Percentiles rank a stretch among this genome's conserved stretches.
These are phyloP conservation scores for Boletellus ananiceps DNA, from an alignment of 768 basidiomycete genomes.

Conservation along the genomic window DNA sequence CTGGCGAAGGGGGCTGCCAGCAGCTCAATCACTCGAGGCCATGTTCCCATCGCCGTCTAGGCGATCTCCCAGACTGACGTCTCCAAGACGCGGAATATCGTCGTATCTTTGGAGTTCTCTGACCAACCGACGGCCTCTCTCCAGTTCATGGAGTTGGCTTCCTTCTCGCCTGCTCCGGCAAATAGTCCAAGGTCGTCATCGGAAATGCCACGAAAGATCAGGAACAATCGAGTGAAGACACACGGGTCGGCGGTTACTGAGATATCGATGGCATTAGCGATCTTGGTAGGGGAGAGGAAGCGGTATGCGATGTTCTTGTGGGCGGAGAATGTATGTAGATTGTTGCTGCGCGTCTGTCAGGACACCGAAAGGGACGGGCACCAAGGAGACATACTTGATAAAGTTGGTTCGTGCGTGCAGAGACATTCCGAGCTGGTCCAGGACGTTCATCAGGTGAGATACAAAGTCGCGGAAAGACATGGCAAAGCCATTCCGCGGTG, in stretches of 20 bases:
- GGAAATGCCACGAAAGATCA: conserved; percentile 78
- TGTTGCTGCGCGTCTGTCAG: conserved; percentile 47
- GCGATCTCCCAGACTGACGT: conserved; percentile 71
- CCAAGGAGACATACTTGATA: conserved; percentile 55
- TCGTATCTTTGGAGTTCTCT: conserved; percentile 71
- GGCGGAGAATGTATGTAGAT: conserved; percentile 64
- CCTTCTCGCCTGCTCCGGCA: conserved; percentile 79
- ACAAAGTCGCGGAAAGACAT: conserved; percentile 81
- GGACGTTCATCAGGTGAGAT: conserved; percentile 73
- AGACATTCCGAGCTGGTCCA: conserved; percentile 82
- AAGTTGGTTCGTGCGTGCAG: conserved; percentile 78
- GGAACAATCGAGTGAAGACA: conserved; percentile 78
- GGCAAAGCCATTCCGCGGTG: conserved; percentile 79
- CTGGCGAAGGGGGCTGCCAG: conserved; percentile 12
- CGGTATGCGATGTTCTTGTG: conserved; percentile 89
- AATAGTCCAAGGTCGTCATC: conserved; percentile 78
- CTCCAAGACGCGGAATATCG: conserved; percentile 75
- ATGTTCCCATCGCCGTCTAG: conserved; percentile 23
- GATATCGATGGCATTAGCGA: conserved; percentile 85
- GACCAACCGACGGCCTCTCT: conserved; percentile 75
- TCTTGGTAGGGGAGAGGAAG: conserved; percentile 74
- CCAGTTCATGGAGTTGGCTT: conserved; percentile 80
- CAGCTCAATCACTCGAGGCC: conserved; percentile 13
- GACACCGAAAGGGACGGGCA: not conserved
- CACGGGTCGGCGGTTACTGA: conserved; percentile 78